Evolutionary conservation across 306 rosid species (phyloP).

Genomic region (Corylus heterophylla): DNA sequence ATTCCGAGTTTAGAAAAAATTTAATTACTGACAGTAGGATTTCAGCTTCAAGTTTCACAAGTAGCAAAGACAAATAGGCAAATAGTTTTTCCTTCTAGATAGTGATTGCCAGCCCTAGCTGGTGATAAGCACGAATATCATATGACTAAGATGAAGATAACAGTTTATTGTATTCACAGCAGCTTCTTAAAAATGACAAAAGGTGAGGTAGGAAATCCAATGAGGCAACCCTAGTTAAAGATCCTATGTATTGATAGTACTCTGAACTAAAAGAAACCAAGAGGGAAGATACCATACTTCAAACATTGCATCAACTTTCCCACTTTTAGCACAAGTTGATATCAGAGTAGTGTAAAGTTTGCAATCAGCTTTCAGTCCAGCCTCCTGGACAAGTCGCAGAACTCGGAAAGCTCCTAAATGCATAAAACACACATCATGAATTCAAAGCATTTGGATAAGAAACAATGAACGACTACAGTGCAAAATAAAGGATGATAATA

Average conservation of each 20-base stretch:
- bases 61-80: not conserved
- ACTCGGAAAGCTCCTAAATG: constrained; percentile 88
- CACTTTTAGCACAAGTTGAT: constrained; percentile 90
- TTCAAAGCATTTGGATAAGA: constrained; percentile 21
- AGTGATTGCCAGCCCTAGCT: not conserved
- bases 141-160: not conserved
- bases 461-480: constrained; percentile 16
- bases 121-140: not conserved
- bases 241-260: constrained; percentile 3
- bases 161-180: not conserved
- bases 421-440: constrained; percentile 34
- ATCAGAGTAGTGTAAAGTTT: constrained; percentile 94
- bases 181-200: not conserved
- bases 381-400: constrained; percentile 75
- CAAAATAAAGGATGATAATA: constrained; percentile 13
- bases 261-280: constrained; percentile 25
- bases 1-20: not conserved
- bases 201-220: not conserved
- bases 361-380: constrained; percentile 83
- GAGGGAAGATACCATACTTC: constrained; percentile 66
- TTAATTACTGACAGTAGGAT: not conserved
- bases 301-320: constrained; percentile 91
- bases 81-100: not conserved
- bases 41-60: not conserved
- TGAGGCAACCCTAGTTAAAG: constrained; percentile 2